Evolutionary conservation across 2,329 filamentous ascomycete genomes (phyloP), one percentile per base, ranked within the genome.

Genomic region (Colletotrichum australisinense): DNA sequence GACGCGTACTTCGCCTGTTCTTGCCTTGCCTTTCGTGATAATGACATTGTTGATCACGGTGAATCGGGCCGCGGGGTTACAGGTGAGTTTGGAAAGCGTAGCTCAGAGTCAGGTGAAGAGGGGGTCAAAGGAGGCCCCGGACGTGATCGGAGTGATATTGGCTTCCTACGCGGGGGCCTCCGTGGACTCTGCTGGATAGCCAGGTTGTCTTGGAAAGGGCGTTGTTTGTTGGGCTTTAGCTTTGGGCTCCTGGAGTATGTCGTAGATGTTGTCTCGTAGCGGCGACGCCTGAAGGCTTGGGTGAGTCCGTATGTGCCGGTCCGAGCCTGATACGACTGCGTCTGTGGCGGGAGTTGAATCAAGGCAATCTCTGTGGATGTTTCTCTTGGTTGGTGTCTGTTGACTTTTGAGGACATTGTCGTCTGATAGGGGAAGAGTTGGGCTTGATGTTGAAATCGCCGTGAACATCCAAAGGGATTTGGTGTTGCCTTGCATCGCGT

Each of bases 221-320:
- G 28, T 19, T n/a, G 62, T 49, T 16, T 35, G 11, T 9, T 38
- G 28, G 62, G n/a, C 46, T 35, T 53, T 16, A 3, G 14, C 30
- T n/a, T n/a, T 35, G 46, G 62, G 12, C 24, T 16, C 42, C 16
- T n/a, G 14, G 28, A 24, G 26, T 14, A 30, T 35, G 24, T 63
- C 46, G 46, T 53, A 49, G 26, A n/a, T 63, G 28, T 63, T 63
- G 60, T 63, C 60, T 53, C 60, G 46, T 30, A 49, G 46, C 28
- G 52, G 60, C 46, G 46, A 30, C 53, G 46, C 60, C 60, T 26
- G 22, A 11, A 24, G 28, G 22, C 14, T 35, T 35, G 42, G 46
- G 35, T 53, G 46, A 32, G 52, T 35, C 60, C 30, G 22, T 32
- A 19, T 14, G 46, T 53, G n/a, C 49, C 60, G 28, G 60, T 63